These are phyloP conservation scores for Zalaria sp. DNA, from an alignment of 2,329 filamentous ascomycete species.

Conservation along the genomic window DNA sequence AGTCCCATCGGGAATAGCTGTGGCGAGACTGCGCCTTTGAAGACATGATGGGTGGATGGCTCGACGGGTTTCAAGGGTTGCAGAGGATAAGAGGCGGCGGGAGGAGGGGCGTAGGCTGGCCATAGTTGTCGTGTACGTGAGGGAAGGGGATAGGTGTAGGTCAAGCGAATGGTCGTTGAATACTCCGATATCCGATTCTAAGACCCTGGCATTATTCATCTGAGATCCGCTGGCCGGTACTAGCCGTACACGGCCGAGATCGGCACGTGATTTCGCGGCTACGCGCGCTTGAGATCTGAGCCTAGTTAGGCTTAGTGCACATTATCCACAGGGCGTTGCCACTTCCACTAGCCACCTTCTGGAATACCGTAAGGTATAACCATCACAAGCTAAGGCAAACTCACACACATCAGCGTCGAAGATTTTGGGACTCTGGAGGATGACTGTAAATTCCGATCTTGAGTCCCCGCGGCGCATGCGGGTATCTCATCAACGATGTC, in stretches of 20 bases:
- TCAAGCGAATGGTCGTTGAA: too few relatives aligned
- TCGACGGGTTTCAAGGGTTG: constrained; percentile 9
- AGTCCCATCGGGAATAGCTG: constrained; percentile 21
- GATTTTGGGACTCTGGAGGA: too few relatives aligned
- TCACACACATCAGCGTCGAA: too few relatives aligned
- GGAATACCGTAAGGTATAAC: too few relatives aligned
- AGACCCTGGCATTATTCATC: too few relatives aligned
- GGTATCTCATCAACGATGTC: too few relatives aligned
- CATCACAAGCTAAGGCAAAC: too few relatives aligned
- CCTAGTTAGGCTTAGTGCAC: too few relatives aligned
- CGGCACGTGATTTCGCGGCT: neutral
- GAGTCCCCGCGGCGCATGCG: too few relatives aligned
- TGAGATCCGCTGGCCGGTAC: neutral
- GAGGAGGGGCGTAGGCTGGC: constrained; percentile 11
- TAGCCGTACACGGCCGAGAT: neutral
- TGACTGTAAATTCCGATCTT: too few relatives aligned
- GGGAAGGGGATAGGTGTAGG: neutral
- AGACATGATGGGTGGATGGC: constrained; percentile 10
- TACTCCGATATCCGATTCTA: too few relatives aligned
- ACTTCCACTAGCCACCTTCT: neutral
- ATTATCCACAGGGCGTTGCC: neutral
- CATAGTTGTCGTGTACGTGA: constrained; percentile 9
- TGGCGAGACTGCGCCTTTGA: constrained; percentile 28
- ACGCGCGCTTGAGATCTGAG: neutral
- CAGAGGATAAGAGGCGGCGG: constrained; percentile 12